Evolutionary conservation across 2,329 filamentous ascomycete genomes (phyloP).

Genomic region (Claviceps maximensis): DNA sequence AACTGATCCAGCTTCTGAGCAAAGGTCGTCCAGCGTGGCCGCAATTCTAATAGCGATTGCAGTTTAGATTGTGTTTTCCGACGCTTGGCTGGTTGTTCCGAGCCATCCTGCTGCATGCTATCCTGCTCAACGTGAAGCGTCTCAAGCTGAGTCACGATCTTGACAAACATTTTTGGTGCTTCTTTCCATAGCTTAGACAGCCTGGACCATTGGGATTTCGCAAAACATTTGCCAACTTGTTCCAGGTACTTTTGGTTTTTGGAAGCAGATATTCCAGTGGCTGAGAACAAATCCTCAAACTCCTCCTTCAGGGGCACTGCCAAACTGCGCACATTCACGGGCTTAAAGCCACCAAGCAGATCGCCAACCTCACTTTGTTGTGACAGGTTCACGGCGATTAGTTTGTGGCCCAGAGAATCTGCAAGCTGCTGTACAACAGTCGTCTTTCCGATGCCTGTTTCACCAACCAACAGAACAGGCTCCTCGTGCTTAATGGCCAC

Average conservation of each 20-base stretch:
- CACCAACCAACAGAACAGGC: constrained; percentile 86
- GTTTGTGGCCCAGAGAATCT: constrained; percentile 66
- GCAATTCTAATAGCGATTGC: constrained; percentile 43
- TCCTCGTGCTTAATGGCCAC: constrained; percentile 74
- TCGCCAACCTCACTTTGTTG: constrained; percentile 98
- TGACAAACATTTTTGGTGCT: constrained; percentile 75
- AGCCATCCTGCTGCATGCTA: constrained; percentile 18
- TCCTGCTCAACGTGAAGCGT: constrained; percentile 28
- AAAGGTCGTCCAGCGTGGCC: constrained; percentile 69
- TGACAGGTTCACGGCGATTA: constrained; percentile 89
- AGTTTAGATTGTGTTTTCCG: constrained; percentile 55
- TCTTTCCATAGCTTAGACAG: constrained; percentile 79
- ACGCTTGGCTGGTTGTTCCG: constrained; percentile 54
- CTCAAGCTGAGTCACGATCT: constrained; percentile 46
- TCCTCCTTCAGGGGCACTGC: constrained; percentile 85
- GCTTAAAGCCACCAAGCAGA: constrained; percentile 89
- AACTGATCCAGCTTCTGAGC: constrained; percentile 62
- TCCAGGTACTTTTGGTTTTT: constrained; percentile 83
- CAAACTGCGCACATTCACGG: constrained; percentile 77
- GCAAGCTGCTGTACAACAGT: constrained; percentile 91
- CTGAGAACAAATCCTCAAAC: constrained; percentile 78
- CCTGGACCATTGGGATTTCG: constrained; percentile 75
- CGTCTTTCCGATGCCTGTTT: constrained; percentile 97
- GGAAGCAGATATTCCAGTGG: constrained; percentile 70
- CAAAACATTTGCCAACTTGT: constrained; percentile 64